phyloP scores from a whole-genome alignment of 163 green algal genomes.

The Scenedesmus sp. region DNA sequence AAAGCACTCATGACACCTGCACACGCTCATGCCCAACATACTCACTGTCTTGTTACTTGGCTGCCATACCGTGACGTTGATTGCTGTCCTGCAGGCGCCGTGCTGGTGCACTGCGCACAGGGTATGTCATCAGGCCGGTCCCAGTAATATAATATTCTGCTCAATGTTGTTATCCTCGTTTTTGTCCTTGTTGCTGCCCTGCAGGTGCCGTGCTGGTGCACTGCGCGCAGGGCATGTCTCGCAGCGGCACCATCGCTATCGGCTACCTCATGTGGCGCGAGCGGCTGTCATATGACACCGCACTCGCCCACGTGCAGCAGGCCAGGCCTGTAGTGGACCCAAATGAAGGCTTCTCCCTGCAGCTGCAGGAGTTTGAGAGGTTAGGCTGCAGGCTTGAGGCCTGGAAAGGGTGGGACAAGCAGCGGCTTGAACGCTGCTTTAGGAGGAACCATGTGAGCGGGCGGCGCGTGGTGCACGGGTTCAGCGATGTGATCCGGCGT shows the following conservation, averaged over 20 bases:
- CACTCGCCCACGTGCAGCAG: constrained; percentile 74
- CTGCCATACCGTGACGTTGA: too few species aligned
- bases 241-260: constrained; percentile 89
- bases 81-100: constrained; percentile 62
- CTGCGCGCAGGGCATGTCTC: constrained; percentile 96
- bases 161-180: background rate
- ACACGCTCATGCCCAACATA: too few species aligned
- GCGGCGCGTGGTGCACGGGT: constrained; percentile 29
- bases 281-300: constrained; percentile 83
- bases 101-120: constrained; percentile 98
- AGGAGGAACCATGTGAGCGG: constrained; percentile 32
- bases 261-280: constrained; percentile 95
- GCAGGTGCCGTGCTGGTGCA: constrained; percentile 92
- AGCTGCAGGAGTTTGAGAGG: constrained; percentile 61
- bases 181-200: background rate
- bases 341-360: constrained; percentile 87
- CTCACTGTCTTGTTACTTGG: too few species aligned
- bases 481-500: constrained; percentile 44
- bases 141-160: too few species aligned
- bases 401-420: constrained; percentile 46
- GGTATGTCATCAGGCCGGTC: constrained; percentile 79
- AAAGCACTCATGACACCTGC: too few species aligned
- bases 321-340: constrained; percentile 88
- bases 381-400: constrained; percentile 4
- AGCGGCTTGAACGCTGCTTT: constrained; percentile 48